Base-by-base conservation (phyloP, 2,329 filamentous ascomycete genomes). In the Verticillium zaregamsianum region DNA sequence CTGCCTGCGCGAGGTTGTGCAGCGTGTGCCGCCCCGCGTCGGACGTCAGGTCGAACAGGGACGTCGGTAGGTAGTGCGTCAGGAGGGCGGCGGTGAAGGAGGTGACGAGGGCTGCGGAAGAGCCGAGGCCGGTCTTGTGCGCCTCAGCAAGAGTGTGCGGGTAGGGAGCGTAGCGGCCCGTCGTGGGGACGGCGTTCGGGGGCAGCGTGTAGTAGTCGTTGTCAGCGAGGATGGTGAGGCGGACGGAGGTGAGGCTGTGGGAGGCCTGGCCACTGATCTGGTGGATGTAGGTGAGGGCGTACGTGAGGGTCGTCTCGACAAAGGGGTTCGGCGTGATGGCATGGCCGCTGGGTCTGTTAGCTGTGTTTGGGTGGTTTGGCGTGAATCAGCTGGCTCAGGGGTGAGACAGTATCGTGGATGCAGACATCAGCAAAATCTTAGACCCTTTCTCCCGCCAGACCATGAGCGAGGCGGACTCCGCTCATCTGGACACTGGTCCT, bases 81-180 rank as follows among this genome's bases (percentile, higher is more conserved):
- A 96, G 84, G 3, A 96, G 77, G 1, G 91, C 87, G 49, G 89
- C 90, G 1, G 90, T 92, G 49, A 99, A 86, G 49, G 93, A 84
- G 1, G 95, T 98, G 35, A 98, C 94, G 14, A 99, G 85, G 4
- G 95, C 95, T 4, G 95, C 95, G 1, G 93, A 97, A 12, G 93
- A 97, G 62, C 95, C 95, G 33, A 99, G 86, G 2, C 95, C 95
- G 0, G 95, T 99, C 80, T 99, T 99, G 82, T 97, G 90, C 17
- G 94, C 93, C 65, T 88, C 83, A 62, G 82, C 79, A 39, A 99
- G 84, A 6, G 88, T 85, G 17, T 94, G 88, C 54, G 85, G 83
- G 77, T 97, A 97, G 72, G 89, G 84, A 65, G 87, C 84, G 79
- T 98, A 98, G 64, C 87, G 86, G 17, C 69, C 76, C 61, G 74